Percentiles rank a stretch among this genome's conserved stretches.
phyloP scores from a whole-genome alignment of 2,329 filamentous ascomycete species.

The Trichophyton mentagrophytes region DNA sequence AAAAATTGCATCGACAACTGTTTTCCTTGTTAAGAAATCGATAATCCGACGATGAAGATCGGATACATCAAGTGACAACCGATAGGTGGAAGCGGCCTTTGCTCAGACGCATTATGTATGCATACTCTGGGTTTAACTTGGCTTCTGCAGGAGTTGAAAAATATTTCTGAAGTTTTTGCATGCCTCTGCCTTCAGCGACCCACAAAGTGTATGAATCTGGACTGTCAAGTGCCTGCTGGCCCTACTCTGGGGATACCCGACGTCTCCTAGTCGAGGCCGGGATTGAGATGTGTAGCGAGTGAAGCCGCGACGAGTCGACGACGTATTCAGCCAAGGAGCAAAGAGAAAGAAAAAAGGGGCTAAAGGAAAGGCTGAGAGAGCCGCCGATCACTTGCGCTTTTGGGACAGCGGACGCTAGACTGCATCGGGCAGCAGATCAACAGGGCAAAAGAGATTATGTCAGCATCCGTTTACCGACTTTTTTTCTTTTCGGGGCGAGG shows the following conservation, averaged over 20 bases:
- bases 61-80: background rate
- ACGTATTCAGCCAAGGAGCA: no score
- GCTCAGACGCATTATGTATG: background rate
- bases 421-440: background rate
- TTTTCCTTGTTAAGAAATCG: background rate
- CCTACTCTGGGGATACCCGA: background rate
- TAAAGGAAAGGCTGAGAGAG: background rate
- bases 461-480: background rate
- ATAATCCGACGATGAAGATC: background rate
- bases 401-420: background rate
- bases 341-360: background rate
- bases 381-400: background rate
- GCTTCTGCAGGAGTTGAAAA: background rate
- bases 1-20: background rate
- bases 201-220: background rate
- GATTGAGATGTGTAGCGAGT: background rate
- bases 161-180: background rate
- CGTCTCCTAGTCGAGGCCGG: background rate
- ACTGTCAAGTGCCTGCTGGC: background rate
- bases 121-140: background rate
- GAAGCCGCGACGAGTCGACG: no score
- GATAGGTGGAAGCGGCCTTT: background rate
- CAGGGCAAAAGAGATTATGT: background rate
- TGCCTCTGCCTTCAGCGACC: background rate
- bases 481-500: background rate